Evolutionary conservation across 345 rosid genomes (phyloP).

Genomic region (Durio zibethinus): DNA sequence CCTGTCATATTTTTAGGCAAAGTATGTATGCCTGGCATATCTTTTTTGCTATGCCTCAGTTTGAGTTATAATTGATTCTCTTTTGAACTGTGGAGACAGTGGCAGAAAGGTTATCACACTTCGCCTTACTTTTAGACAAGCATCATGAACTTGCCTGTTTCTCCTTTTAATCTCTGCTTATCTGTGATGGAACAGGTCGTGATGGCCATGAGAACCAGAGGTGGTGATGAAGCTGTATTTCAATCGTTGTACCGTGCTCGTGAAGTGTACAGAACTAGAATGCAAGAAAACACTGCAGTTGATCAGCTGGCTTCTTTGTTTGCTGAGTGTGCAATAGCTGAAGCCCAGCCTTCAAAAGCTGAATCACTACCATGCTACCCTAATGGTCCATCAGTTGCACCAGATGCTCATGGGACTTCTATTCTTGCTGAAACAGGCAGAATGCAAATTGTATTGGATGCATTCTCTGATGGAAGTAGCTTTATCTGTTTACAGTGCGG

Average conservation of each 20-base stretch:
- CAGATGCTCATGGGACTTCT: conserved; percentile 53
- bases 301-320: conserved; percentile 88
- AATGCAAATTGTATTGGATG: conserved; percentile 76
- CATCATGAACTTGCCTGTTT: background rate
- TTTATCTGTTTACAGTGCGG: conserved; percentile 89
- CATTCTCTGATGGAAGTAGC: conserved; percentile 92
- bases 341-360: conserved; percentile 52
- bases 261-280: conserved; percentile 51
- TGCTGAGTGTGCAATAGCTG: conserved; percentile 87
- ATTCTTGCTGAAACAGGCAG: conserved; percentile 81
- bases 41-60: background rate
- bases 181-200: conserved; percentile 53
- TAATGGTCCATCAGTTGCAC: conserved; percentile 20
- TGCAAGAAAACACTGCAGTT: conserved; percentile 50
- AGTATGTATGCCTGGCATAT: background rate
- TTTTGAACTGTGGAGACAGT: background rate
- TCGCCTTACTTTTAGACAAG: background rate
- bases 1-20: too few relatives aligned
- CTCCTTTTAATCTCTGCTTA: conserved; percentile 10
- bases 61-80: background rate
- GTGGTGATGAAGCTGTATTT: conserved; percentile 80
- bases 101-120: background rate
- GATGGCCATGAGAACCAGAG: conserved; percentile 63
- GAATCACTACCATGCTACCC: conserved; percentile 25
- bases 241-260: conserved; percentile 67